phyloP scores from a whole-genome alignment of 1,139 yeast species.

The Kazachstania sp. region DNA sequence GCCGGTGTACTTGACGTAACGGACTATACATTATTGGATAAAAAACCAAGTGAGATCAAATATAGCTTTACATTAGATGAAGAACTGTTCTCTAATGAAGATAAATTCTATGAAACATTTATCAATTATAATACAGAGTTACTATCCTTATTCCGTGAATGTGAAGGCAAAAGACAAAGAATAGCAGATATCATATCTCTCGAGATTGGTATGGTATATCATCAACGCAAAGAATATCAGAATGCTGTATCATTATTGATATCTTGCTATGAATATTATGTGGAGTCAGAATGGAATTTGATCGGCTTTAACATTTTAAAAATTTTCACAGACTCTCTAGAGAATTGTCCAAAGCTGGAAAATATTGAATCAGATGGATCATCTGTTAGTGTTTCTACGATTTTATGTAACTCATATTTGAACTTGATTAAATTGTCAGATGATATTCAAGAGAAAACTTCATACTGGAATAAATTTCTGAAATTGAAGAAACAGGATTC shows the following conservation, averaged over 20 bases:
- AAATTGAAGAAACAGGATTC: slow-evolving; percentile 7
- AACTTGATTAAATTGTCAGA: slow-evolving; percentile 20
- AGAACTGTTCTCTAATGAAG: slow-evolving; percentile 25
- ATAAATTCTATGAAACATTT: slow-evolving; percentile 29
- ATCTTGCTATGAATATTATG: slow-evolving; percentile 60
- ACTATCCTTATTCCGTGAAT: slow-evolving; percentile 13
- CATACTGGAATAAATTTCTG: slow-evolving; percentile 27
- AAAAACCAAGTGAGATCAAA: slow-evolving; percentile 1
- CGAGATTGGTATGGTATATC: slow-evolving; percentile 71
- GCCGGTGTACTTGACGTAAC: slow-evolving; percentile 19
- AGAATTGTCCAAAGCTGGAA: slow-evolving; percentile 24
- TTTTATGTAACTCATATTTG: slow-evolving; percentile 26
- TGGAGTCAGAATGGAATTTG: slow-evolving; percentile 62
- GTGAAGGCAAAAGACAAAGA: slow-evolving; percentile 36
- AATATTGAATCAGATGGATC: slow-evolving; percentile 23
- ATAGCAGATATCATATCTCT: slow-evolving; percentile 67
- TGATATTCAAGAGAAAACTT: slow-evolving; percentile 12
- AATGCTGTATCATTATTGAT: slow-evolving; percentile 57
- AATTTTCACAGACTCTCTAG: slow-evolving; percentile 62
- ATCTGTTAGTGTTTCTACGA: slow-evolving; percentile 19
- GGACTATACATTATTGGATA: slow-evolving; percentile 14
- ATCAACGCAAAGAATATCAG: slow-evolving; percentile 47
- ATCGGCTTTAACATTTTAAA: slow-evolving; percentile 60
- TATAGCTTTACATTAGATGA: slow-evolving; percentile 15
- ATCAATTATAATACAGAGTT: slow-evolving; percentile 20